Evolutionary conservation across 352 stramenopile genomes (phyloP), one percentile per base, ranked within the genome.

Genomic region (Elongisporangium undulatum): DNA sequence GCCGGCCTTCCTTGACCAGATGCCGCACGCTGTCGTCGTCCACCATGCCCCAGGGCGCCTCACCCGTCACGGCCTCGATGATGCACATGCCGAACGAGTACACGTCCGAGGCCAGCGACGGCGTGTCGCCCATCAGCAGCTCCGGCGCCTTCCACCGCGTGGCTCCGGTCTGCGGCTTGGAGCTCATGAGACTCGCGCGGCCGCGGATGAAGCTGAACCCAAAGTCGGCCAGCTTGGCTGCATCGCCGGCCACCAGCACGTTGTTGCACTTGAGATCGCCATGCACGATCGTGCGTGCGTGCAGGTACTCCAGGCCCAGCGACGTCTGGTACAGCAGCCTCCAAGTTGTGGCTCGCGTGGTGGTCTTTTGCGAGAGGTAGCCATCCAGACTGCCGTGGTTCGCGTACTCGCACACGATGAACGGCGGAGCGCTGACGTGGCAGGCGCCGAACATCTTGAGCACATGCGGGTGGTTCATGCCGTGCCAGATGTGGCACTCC

Each of bases 41-140:
- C 34, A 45, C 34, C 34, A 45, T 56, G n/a, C 55, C 52, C 72
- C 69, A 77, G 8, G 66, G 72, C 16, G 53, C 64, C 1, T 55
- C 51, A 1, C 60, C 63, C 1, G 60, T 76, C 22, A 74, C 62
- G 2, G 64, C 68, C 53, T 79, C 67, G 20, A 75, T 52, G 45
- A 75, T 70, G 22, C 68, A 74, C 71, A 79, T 72, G 4, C 65
- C 71, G 54, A 79, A 71, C 3, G 71, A 73, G 56, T 72, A 79
- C 55, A 75, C 66, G 38, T 75, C 68, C 0, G 68, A 75, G 0
- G 64, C 61, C 3, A 64, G 61, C 22, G 58, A 63, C 5, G 68
- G 64, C 4, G 53, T n/a, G 1, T 10, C 6, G 19, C 60, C 54
- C 3, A 55, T 45, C 2, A 59, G 57, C 7, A 61, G 10, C 29